Evolutionary conservation across 139 green algal species (phyloP).

Genomic region (Edaphochlamys debaryana): DNA sequence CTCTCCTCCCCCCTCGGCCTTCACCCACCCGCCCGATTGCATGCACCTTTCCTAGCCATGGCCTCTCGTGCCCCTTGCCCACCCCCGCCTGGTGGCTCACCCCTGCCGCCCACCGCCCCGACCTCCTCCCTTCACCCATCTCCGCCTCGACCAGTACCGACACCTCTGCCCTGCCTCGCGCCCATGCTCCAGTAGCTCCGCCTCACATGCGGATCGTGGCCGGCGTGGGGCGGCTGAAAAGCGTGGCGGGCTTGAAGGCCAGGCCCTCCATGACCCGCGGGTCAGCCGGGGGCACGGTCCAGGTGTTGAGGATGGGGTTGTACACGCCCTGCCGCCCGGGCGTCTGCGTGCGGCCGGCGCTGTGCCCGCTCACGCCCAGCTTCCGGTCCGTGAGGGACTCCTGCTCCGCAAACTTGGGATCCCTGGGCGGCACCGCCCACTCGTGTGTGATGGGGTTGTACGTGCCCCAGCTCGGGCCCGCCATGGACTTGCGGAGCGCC

Average conservation of each 20-base stretch:
- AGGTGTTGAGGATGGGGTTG: conserved; percentile 63
- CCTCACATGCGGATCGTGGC: conserved; percentile 44
- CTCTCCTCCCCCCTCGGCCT: too few relatives aligned
- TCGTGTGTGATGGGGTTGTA: conserved; percentile 40
- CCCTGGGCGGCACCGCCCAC: conserved; percentile 8
- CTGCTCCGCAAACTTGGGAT: conserved; percentile 2
- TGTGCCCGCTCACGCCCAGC: conserved; percentile 23
- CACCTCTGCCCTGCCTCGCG: too few relatives aligned
- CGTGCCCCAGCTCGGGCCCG: conserved; percentile 32
- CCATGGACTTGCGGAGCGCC: conserved; percentile 3
- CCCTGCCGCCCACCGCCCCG: too few relatives aligned
- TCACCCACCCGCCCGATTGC: too few relatives aligned
- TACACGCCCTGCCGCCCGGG: conserved; percentile 43
- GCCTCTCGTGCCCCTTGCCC: too few relatives aligned
- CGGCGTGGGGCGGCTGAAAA: conserved; percentile 44
- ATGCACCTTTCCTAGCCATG: too few relatives aligned
- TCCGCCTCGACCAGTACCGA: too few relatives aligned
- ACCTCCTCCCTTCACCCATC: too few relatives aligned
- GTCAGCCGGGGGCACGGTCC: conserved; percentile 49
- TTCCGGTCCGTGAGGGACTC: neutral
- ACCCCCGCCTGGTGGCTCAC: too few relatives aligned
- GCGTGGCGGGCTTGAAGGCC: conserved; percentile 48
- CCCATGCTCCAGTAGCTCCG: too few relatives aligned
- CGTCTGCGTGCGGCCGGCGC: neutral
- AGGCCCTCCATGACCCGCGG: conserved; percentile 37